Evolutionary conservation across 2,329 filamentous ascomycete genomes (phyloP).

Genomic region (Exophiala mesophila): DNA sequence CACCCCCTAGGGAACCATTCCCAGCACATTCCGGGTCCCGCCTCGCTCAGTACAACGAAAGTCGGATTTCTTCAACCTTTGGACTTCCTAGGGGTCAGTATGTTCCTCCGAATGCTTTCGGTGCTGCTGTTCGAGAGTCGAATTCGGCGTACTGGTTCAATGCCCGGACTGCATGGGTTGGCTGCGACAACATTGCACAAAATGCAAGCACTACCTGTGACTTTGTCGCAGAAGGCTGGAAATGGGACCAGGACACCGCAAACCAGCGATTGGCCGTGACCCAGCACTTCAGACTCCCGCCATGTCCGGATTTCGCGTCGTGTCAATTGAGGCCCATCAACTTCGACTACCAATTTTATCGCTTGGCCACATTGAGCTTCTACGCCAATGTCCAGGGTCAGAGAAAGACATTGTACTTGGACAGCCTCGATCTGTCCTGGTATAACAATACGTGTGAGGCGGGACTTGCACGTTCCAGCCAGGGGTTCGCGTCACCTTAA

Average conservation of each 20-base stretch:
- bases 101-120: slow-evolving; percentile 40
- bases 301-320: slow-evolving; percentile 35
- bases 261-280: slow-evolving; percentile 34
- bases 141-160: slow-evolving; percentile 49
- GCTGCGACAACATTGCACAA: slow-evolving; percentile 42
- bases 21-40: slow-evolving; percentile 29
- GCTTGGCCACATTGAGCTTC: slow-evolving; percentile 46
- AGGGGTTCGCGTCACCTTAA: no score
- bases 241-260: slow-evolving; percentile 34
- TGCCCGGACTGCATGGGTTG: slow-evolving; percentile 43
- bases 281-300: slow-evolving; percentile 38
- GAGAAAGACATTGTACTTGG: slow-evolving; percentile 43
- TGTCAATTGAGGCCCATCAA: slow-evolving; percentile 42
- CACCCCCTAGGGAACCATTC: slow-evolving; percentile 42
- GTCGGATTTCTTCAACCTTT: slow-evolving; percentile 42
- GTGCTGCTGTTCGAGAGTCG: slow-evolving; percentile 40
- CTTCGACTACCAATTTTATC: slow-evolving; percentile 39
- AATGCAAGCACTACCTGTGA: slow-evolving; percentile 35
- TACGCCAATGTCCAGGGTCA: slow-evolving; percentile 40
- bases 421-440: slow-evolving; percentile 47
- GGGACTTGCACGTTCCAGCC: slow-evolving; percentile 28
- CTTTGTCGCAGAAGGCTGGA: slow-evolving; percentile 42
- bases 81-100: slow-evolving; percentile 29
- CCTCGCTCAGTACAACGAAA: slow-evolving; percentile 37
- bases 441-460: slow-evolving; percentile 47